A percentile compares a stretch with the other conserved stretches of the same genome.
Conservation (phyloP, 805 yeast species). For the Metschnikowia borealis region DNA sequence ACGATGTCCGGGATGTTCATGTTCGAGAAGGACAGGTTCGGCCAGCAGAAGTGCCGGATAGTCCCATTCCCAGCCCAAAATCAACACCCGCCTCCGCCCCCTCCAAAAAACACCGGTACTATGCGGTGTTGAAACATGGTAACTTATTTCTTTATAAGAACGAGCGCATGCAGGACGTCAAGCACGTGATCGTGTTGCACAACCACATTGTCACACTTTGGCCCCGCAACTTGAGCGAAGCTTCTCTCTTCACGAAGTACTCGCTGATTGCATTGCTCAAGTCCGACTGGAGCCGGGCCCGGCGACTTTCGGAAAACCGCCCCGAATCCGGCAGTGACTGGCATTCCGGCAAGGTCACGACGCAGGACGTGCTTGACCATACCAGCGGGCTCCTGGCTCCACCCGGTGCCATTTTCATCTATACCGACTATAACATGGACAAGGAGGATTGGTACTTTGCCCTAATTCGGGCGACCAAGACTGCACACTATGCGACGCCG, state of each 20-base stretch:
- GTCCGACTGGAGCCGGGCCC: conserved; percentile 32
- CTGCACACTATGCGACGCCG: conserved; percentile 16
- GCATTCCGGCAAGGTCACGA: conserved; percentile 17
- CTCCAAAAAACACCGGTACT: conserved; percentile 54
- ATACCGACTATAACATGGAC: conserved; percentile 71
- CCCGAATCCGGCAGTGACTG: conserved; percentile 7
- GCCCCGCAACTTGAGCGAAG: conserved; percentile 78
- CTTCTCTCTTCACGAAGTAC: conserved; percentile 73
- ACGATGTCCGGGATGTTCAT: too few species aligned
- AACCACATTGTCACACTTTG: conserved; percentile 72
- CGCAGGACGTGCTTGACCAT: conserved; percentile 24
- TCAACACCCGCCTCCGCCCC: background rate
- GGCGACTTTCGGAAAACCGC: conserved; percentile 19
- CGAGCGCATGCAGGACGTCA: conserved; percentile 58
- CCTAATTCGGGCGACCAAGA: conserved; percentile 70
- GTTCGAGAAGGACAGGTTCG: background rate
- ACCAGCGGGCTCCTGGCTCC: conserved; percentile 27
- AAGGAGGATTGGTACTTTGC: conserved; percentile 95
- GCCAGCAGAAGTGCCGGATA: background rate
- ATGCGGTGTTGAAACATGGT: conserved; percentile 77
- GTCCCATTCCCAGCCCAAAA: background rate
- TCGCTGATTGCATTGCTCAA: conserved; percentile 73
- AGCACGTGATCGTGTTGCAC: conserved; percentile 74
- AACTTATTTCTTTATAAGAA: conserved; percentile 81
- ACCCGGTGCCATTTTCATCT: conserved; percentile 51